Conservation (phyloP, 805 yeast species). For the Peterozyma toletana region DNA sequence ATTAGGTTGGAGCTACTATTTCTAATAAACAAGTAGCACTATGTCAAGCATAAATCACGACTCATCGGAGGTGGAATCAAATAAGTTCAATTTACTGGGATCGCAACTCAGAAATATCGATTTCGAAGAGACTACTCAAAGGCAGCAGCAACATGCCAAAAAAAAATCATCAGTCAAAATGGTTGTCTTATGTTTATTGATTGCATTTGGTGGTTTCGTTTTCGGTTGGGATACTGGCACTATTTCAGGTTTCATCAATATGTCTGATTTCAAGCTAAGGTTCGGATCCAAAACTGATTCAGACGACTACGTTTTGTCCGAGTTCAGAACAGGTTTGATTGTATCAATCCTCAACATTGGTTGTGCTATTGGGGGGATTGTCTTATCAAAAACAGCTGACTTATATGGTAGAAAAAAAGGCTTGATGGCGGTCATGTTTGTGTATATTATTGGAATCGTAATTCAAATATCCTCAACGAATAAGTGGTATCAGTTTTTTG, state of each 20-base stretch:
- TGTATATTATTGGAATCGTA: constrained; percentile 36
- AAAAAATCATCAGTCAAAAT: no score
- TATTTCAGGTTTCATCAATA: constrained; percentile 60
- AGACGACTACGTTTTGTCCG: constrained; percentile 36
- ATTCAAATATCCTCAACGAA: constrained; percentile 31
- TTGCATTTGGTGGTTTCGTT: constrained; percentile 71
- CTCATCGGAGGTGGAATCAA: no score
- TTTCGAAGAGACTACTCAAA: no score
- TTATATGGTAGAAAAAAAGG: constrained; percentile 31
- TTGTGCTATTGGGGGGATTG: constrained; percentile 65
- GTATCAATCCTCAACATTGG: constrained; percentile 67
- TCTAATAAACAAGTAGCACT: no score
- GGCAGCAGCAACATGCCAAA: no score
- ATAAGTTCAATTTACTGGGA: no score
- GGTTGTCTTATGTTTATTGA: constrained; percentile 37
- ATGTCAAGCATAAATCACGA: no score
- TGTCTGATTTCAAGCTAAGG: constrained; percentile 42
- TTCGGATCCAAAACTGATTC: constrained; percentile 37
- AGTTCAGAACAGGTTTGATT: constrained; percentile 50
- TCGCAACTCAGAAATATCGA: no score
- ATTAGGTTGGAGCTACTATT: no score
- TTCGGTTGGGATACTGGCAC: constrained; percentile 79
- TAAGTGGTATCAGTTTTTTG: constrained; percentile 27
- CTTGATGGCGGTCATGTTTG: constrained; percentile 29
- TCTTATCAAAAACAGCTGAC: constrained; percentile 48